Base-by-base conservation (phyloP, 441 rosid species). In the Erodium trifolium region DNA sequence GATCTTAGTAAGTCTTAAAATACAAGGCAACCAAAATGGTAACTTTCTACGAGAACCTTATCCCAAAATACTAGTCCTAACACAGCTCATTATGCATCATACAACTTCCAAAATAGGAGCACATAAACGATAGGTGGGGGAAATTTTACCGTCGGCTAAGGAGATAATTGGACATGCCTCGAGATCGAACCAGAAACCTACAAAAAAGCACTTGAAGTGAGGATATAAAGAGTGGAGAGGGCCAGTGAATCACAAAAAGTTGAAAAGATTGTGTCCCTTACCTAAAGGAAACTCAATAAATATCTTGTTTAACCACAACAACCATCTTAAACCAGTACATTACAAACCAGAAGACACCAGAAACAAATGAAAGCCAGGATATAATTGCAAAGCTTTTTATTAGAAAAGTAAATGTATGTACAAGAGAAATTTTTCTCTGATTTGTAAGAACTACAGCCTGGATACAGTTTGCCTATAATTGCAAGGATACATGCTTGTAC, bases 401-500 rank as follows among this genome's bases (percentile, higher is more conserved):
- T 86, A 73, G 83, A 83, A 81, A 86, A 76, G 77, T 73, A 80
- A 83, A 84, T 82, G 87, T 84, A 87, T 92, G 84, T 92, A 94
- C 97, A 94, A 68, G 84, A 79, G 82, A 78, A 81, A 72, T 78
- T 77, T 81, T 81, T 79, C 82, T 77, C 83, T 85, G 84, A 83
- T 79, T 73, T 70, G 78, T 78, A 76, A 73, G 78, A 80, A 81
- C 85, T 86, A 80, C 82, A 82, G 77, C 79, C 76, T 79, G 76
- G 72, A 81, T 87, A 79, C 85, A 82, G 67, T 82, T 78, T 80
- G 83, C 89, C 81, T 79, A 75, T 80, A 78, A 80, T 72, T 65
- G 55, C 88, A 82, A 86, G 59, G 79, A 80, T 72, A 72, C 88
- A 81, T 85, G 77, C 80, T 81, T 75, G 77, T 71, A 78, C 68